These are phyloP conservation scores for Hexamita inflata DNA, from an alignment of 208 protist species.

Conservation along the genomic window DNA sequence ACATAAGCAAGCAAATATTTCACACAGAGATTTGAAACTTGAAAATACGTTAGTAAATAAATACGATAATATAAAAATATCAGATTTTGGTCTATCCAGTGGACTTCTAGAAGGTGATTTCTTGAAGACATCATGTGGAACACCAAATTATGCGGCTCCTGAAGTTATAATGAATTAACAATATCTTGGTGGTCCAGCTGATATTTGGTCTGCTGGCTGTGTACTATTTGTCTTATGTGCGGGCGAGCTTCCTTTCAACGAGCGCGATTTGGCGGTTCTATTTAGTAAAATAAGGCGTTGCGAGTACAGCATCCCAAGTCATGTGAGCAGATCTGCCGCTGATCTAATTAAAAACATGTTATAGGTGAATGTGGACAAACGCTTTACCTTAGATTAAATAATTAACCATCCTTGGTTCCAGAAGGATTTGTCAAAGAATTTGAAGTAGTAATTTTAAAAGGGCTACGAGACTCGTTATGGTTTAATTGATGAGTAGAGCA, in stretches of 20 bases:
- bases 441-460: too few relatives aligned
- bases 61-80: constrained; percentile 26
- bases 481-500: too few relatives aligned
- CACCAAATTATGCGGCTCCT: constrained; percentile 35
- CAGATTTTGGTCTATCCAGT: constrained; percentile 41
- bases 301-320: constrained; percentile 1
- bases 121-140: constrained; percentile 33
- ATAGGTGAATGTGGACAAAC: neutral
- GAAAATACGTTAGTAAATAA: constrained; percentile 32
- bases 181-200: constrained; percentile 23
- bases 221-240: constrained; percentile 23
- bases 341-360: constrained; percentile 6
- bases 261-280: neutral
- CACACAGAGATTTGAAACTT: constrained; percentile 33
- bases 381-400: constrained; percentile 10
- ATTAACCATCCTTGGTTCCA: constrained; percentile 15
- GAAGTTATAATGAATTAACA: constrained; percentile 29
- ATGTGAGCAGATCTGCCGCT: neutral
- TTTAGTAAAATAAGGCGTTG: constrained; percentile 25
- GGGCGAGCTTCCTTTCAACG: constrained; percentile 33
- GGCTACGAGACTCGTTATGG: too few relatives aligned
- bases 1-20: neutral
- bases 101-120: constrained; percentile 31
- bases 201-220: constrained; percentile 33
- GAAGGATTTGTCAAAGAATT: neutral